Conservation (phyloP, 2,329 filamentous ascomycete species). For the Nothophaeocryptopus gaeumannii region DNA sequence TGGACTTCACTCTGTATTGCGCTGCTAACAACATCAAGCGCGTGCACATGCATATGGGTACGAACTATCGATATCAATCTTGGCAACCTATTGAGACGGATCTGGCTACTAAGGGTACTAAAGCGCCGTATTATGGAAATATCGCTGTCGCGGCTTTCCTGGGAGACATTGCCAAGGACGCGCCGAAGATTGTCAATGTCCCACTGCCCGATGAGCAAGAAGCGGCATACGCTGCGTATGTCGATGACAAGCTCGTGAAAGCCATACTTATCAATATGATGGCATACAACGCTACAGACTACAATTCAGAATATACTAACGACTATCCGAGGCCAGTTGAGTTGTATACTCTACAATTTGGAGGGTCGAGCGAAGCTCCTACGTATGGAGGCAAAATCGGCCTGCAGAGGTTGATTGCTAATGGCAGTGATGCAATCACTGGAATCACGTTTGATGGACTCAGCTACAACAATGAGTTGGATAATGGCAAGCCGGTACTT, state of each 20-base stretch:
- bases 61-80: constrained; percentile 58
- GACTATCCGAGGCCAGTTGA: constrained; percentile 34
- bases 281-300: constrained; percentile 50
- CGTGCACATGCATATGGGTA: constrained; percentile 64
- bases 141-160: constrained; percentile 58
- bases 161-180: constrained; percentile 38
- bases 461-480: constrained; percentile 61
- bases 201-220: constrained; percentile 43
- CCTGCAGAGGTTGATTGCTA: constrained; percentile 55
- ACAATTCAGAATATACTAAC: constrained; percentile 45
- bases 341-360: constrained; percentile 46
- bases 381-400: constrained; percentile 28
- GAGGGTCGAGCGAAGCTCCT: too few relatives aligned
- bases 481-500: constrained; percentile 52
- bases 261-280: constrained; percentile 58
- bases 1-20: constrained; percentile 61
- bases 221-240: constrained; percentile 58
- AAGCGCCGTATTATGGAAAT: constrained; percentile 63
- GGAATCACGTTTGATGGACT: constrained; percentile 61
- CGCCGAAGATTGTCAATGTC: constrained; percentile 49
- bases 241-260: constrained; percentile 43
- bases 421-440: constrained; percentile 62
- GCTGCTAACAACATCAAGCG: constrained; percentile 56
- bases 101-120: constrained; percentile 54
- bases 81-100: constrained; percentile 60